These are phyloP conservation scores for Myxozyma neotropica DNA, from an alignment of 805 yeast species.

Conservation along the genomic window DNA sequence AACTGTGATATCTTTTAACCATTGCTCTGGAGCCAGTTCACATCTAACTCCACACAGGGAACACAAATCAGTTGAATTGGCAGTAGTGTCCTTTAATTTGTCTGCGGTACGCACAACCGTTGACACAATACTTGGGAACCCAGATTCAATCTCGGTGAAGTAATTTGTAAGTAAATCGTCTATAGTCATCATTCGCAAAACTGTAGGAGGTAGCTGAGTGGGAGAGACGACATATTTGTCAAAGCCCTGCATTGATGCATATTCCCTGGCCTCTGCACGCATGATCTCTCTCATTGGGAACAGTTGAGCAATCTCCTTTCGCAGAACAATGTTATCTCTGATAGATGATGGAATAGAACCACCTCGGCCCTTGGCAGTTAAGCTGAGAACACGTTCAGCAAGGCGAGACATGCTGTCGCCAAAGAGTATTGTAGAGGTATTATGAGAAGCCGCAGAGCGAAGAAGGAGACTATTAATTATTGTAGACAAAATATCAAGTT, in stretches of 20 bases:
- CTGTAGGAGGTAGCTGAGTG: slow-evolving; percentile 41
- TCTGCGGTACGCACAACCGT: slow-evolving; percentile 90
- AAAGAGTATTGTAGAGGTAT: slow-evolving; percentile 61
- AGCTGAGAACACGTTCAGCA: slow-evolving; percentile 76
- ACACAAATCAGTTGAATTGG: slow-evolving; percentile 61
- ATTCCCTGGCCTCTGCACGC: slow-evolving; percentile 65
- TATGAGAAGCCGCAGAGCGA: slow-evolving; percentile 49
- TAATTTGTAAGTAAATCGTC: slow-evolving; percentile 77
- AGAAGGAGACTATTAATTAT: slow-evolving; percentile 53
- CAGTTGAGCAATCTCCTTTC: slow-evolving; percentile 48
- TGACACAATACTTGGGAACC: slow-evolving; percentile 85
- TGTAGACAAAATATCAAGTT: slow-evolving; percentile 60
- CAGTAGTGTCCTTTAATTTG: slow-evolving; percentile 70
- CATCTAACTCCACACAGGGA: slow-evolving; percentile 58
- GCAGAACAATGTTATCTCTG: slow-evolving; percentile 8
- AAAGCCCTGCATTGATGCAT: slow-evolving; percentile 50
- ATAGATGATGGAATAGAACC: slow-evolving; percentile 54
- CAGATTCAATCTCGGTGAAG: slow-evolving; percentile 69
- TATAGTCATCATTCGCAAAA: slow-evolving; percentile 74
- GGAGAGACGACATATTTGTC: slow-evolving; percentile 41
- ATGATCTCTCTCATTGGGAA: slow-evolving; percentile 79
- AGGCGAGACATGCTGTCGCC: slow-evolving; percentile 82
- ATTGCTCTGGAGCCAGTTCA: slow-evolving; percentile 53
- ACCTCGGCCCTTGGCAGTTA: slow-evolving; percentile 88
- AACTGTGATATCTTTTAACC: slow-evolving; percentile 74